Evolutionary conservation across 1,284 basidiomycete genomes (phyloP), one percentile per base, ranked within the genome.

Genomic region (Cryptococcus sp.): DNA sequence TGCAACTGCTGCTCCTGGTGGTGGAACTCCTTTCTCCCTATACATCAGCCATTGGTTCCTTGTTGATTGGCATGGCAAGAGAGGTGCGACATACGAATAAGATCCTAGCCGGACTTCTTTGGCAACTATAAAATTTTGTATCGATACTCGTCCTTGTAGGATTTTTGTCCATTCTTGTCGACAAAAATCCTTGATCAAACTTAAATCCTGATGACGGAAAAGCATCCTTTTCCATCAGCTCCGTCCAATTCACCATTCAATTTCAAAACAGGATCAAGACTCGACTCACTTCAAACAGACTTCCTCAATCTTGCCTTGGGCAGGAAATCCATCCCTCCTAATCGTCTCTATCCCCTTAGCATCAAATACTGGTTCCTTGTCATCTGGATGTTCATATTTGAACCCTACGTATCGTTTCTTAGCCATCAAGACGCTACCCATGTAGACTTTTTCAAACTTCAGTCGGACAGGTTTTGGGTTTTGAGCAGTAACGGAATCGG

Each of bases 271-370:
- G 47, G 52, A 39, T 24, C 25, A 22, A 18, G 2, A 23, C 31
- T 11, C 3, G 13, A 62, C 79, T 64, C 65, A 92, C 91, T 91
- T 94, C 52, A 96, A 72, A 62, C 85, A 86, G 3, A 80, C 83
- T 71, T 96, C 91, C 7, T 86, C 83, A 82, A 96, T 91, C 76
- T 93, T 94, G 63, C 84, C 82, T 65, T 91, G 87, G 0, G 91
- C 92, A 1, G 83, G 81, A 40, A 92, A 83, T 5, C 90, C 90
- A 66, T 98, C 96, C 48, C 94, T 79, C 4, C 96, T 81, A 21
- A 98, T 88, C 0, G 92, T 97, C 75, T 98, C 96, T 54, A 98
- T 97, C 0, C 94, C 96, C 73, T 98, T 98, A 4, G 92, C 96
- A 62, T 98, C 94, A 63, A 98, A 97, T 0, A 77, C 79, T 0